A percentile compares a stretch with the other conserved stretches of the same genome.
Conservation (phyloP, 2,329 filamentous ascomycete genomes). For the Aspergillus tanneri region DNA sequence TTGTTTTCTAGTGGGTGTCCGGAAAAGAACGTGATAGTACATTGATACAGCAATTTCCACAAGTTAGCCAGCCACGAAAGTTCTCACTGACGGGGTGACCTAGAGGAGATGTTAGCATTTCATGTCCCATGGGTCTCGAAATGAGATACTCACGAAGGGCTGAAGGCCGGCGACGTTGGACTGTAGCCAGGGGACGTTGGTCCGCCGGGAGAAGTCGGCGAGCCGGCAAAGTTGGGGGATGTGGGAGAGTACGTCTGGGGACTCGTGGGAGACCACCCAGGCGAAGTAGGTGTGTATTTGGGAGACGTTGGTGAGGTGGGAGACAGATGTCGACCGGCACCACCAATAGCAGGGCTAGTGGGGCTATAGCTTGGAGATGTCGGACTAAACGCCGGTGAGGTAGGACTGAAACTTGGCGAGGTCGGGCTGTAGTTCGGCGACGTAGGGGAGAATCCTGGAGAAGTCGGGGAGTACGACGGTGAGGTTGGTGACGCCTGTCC, state of each 20-base stretch:
- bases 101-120: slow-evolving; percentile 23
- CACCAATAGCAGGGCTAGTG: slow-evolving; percentile 51
- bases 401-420: slow-evolving; percentile 56
- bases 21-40: slow-evolving; percentile 39
- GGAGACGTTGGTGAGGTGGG: slow-evolving; percentile 52
- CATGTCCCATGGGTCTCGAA: background rate
- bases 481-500: slow-evolving; percentile 66
- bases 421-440: slow-evolving; percentile 62
- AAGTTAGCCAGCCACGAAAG: slow-evolving; percentile 20
- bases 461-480: slow-evolving; percentile 55
- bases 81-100: slow-evolving; percentile 43
- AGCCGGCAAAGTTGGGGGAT: slow-evolving; percentile 49
- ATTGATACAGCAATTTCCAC: slow-evolving; percentile 32
- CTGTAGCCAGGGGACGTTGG: slow-evolving; percentile 46
- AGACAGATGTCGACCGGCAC: slow-evolving; percentile 41
- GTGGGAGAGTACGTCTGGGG: slow-evolving; percentile 52
- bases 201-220: slow-evolving; percentile 43
- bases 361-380: slow-evolving; percentile 61
- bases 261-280: slow-evolving; percentile 50
- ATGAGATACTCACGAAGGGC: slow-evolving; percentile 39
- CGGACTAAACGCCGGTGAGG: slow-evolving; percentile 54
- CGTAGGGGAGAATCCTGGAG: slow-evolving; percentile 57
- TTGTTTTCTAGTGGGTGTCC: slow-evolving; percentile 8
- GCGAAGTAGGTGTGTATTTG: slow-evolving; percentile 58
- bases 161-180: slow-evolving; percentile 46